A percentile compares a stretch with the other conserved stretches of the same genome.
Conservation (phyloP, 1,284 basidiomycete species). For the Fomitopsis betulina region DNA sequence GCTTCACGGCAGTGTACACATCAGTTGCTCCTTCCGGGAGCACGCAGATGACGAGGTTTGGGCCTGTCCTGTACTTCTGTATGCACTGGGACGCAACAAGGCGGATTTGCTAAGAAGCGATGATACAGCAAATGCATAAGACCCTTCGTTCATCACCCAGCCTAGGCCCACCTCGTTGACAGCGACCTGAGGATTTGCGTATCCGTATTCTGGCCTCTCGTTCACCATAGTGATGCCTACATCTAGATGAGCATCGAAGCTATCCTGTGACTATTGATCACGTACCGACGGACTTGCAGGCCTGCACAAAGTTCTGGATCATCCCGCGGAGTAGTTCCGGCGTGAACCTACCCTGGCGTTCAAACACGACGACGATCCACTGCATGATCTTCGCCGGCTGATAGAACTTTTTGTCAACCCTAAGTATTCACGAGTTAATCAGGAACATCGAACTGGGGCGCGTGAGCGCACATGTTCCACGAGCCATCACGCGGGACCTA, state of each 20-base stretch:
- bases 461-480: constrained; percentile 58
- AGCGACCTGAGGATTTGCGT: constrained; percentile 49
- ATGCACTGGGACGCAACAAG: constrained; percentile 40
- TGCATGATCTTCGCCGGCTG: constrained; percentile 42
- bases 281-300: constrained; percentile 55
- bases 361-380: constrained; percentile 65
- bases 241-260: not conserved
- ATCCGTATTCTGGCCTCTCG: constrained; percentile 39
- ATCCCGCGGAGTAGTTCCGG: constrained; percentile 41
- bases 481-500: constrained; percentile 58
- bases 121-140: not conserved
- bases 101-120: constrained; percentile 39
- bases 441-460: constrained; percentile 3
- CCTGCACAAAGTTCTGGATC: constrained; percentile 41
- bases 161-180: constrained; percentile 38
- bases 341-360: constrained; percentile 49
- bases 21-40: constrained; percentile 73
- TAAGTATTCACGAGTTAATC: constrained; percentile 22
- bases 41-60: constrained; percentile 59
- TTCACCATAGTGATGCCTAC: constrained; percentile 49
- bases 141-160: not conserved
- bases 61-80: constrained; percentile 32
- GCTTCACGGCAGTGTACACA: constrained; percentile 70
- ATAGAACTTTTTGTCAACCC: constrained; percentile 64
- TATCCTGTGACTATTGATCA: constrained; percentile 6